Percentiles rank a stretch among this genome's conserved stretches.
Conservation (phyloP, 495 filamentous ascomycete genomes). For the Aspergillus steynii region DNA sequence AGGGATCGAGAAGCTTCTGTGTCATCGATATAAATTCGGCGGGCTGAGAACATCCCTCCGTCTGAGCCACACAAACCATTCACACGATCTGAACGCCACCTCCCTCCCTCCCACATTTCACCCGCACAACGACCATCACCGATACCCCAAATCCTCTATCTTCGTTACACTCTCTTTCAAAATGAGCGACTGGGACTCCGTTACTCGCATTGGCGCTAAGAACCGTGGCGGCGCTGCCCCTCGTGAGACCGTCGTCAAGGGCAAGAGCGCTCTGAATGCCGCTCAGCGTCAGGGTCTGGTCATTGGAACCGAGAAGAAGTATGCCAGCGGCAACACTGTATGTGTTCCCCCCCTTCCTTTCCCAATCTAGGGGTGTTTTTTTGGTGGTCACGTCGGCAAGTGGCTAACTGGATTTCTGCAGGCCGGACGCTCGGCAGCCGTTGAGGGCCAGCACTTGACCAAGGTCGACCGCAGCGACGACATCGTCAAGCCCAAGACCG, state of each 20-base stretch:
- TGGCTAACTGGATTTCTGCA: slow-evolving; percentile 24
- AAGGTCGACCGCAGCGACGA: slow-evolving; percentile 98
- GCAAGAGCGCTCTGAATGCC: slow-evolving; percentile 86
- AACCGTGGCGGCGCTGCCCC: slow-evolving; percentile 57
- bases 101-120: slow-evolving; percentile 11
- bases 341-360: slow-evolving; percentile 33
- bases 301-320: slow-evolving; percentile 94
- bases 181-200: slow-evolving; percentile 77
- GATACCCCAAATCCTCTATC: background rate
- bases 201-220: slow-evolving; percentile 92
- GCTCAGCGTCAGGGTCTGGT: slow-evolving; percentile 76
- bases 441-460: slow-evolving; percentile 92
- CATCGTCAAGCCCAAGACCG: slow-evolving; percentile 92
- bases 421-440: slow-evolving; percentile 56
- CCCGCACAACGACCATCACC: slow-evolving; percentile 10
- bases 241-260: slow-evolving; percentile 84
- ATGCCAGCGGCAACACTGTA: slow-evolving; percentile 72
- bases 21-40: slow-evolving; percentile 43
- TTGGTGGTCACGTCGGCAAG: background rate
- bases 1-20: slow-evolving; percentile 49
- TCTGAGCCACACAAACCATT: slow-evolving; percentile 31
- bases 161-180: slow-evolving; percentile 22
- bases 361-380: background rate
- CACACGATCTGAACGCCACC: slow-evolving; percentile 13
- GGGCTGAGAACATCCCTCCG: slow-evolving; percentile 27